Base-by-base conservation (phyloP, 2,329 filamentous ascomycete species). In the Exserohilum turcica region DNA sequence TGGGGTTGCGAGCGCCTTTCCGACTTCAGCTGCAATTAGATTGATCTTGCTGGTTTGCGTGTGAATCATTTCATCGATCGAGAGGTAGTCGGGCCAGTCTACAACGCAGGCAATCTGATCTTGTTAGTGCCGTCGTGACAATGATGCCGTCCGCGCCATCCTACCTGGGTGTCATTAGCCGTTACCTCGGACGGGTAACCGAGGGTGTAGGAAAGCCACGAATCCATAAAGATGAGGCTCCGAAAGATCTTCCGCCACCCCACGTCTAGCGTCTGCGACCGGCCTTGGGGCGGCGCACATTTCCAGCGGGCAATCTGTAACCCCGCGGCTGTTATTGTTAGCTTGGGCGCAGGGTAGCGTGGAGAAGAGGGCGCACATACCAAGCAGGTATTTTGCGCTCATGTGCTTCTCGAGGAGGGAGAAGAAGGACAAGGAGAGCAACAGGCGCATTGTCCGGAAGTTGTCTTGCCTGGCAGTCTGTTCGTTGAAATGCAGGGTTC, bases 141-240 rank as follows among this genome's bases (percentile, higher is more conserved):
- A 18, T n/a, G 3, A 8, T 33, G 27, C 16, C 3, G 15, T 33
- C 32, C 6, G 8, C 16, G 8, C 51, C 66, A 8, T 13, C 38
- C 19, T 71, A 73, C 70, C 44, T 60, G 47, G 10, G 67, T 55
- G 39, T 75, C 72, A 9, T 54, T 61, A 5, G 61, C 15, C 7
- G 66, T 69, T 6, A 70, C 63, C 38, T 74, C 71, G 6, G 71
- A 65, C 6, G 49, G 54, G 45, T 74, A 76, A 6, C 73, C 73
- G 1, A 76, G 53, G 2, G 72, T 76, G 35, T 73, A 74, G 1
- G 71, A 72, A 6, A 75, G 61, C 73, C 73, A 76, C 18, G 67
- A 69, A 52, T 75, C 73, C 68, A 75, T 72, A 56, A 75, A 75
- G 7, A 74, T 68, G 8, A 75, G 54, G 42, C 70, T 75, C 8